A percentile compares a stretch with the other conserved stretches of the same genome.
These are phyloP conservation scores for Xylaria flabelliformis DNA, from an alignment of 495 filamentous ascomycete species.

Conservation along the genomic window DNA sequence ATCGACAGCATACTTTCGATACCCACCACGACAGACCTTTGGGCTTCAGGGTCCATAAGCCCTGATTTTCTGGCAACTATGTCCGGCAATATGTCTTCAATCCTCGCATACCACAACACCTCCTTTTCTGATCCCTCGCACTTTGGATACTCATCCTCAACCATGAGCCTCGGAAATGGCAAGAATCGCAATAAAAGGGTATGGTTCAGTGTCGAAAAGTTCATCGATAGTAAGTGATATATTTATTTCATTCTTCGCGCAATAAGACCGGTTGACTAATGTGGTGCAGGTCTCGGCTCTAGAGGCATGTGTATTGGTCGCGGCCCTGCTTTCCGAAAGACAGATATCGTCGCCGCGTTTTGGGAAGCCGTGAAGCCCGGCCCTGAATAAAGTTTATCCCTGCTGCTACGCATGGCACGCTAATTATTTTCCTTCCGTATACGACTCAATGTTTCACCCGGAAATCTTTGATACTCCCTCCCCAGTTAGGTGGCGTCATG, in stretches of 20 bases:
- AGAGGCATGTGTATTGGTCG: constrained; percentile 65
- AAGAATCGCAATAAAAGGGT: constrained; percentile 23
- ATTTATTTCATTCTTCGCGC: neutral
- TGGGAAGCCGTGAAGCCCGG: constrained; percentile 39
- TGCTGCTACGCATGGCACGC: neutral
- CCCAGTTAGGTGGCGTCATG: neutral
- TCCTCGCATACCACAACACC: constrained; percentile 32
- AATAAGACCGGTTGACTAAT: neutral
- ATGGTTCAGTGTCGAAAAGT: constrained; percentile 38
- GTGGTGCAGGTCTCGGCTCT: constrained; percentile 56
- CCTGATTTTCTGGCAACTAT: constrained; percentile 23
- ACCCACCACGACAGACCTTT: constrained; percentile 20
- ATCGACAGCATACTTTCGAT: constrained; percentile 17
- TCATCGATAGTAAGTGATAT: constrained; percentile 28
- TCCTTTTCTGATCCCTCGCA: constrained; percentile 30
- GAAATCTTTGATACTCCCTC: neutral
- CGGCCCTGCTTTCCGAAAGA: constrained; percentile 63
- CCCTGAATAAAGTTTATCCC: neutral
- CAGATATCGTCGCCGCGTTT: constrained; percentile 66
- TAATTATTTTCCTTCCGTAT: neutral
- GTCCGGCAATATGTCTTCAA: constrained; percentile 24
- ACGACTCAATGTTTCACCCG: neutral
- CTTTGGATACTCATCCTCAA: constrained; percentile 35
- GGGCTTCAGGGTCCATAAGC: constrained; percentile 25
- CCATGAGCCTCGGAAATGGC: neutral